Conservation (phyloP, 345 rosid species). For the Melastoma malabathricum region DNA sequence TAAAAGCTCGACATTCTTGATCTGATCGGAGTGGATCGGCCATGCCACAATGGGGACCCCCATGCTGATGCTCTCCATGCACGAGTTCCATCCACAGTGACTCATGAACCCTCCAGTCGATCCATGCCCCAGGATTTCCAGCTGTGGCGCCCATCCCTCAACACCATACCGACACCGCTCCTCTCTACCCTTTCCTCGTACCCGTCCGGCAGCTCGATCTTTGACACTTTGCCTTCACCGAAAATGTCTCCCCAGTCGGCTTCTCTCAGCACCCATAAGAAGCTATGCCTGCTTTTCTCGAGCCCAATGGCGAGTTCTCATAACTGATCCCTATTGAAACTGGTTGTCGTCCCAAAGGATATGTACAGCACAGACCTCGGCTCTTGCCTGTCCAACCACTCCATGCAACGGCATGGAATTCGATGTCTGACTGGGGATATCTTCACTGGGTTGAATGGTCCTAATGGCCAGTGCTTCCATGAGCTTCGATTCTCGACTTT, state of each 20-base stretch:
- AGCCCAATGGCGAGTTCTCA: slow-evolving; percentile 11
- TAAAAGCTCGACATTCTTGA: slow-evolving; percentile 29
- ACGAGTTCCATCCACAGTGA: slow-evolving; percentile 69
- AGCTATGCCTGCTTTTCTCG: slow-evolving; percentile 29
- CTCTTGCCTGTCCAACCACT: slow-evolving; percentile 15
- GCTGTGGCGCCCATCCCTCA: slow-evolving; percentile 53
- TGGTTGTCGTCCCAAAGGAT: slow-evolving; percentile 15
- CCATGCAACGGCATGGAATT: slow-evolving; percentile 7
- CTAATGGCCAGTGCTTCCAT: slow-evolving; percentile 10
- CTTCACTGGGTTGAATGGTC: slow-evolving; percentile 12
- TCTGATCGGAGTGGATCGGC: slow-evolving; percentile 63
- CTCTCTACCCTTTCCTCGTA: slow-evolving; percentile 22
- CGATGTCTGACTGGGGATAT: neutral
- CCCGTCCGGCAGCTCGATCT: slow-evolving; percentile 21
- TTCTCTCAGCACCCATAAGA: slow-evolving; percentile 48
- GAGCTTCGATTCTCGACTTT: neutral
- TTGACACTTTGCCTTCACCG: slow-evolving; percentile 9
- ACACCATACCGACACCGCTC: slow-evolving; percentile 23
- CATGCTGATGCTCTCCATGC: slow-evolving; percentile 54
- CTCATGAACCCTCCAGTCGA: slow-evolving; percentile 44
- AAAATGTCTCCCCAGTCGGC: slow-evolving; percentile 47
- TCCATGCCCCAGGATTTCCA: slow-evolving; percentile 36
- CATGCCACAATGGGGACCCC: slow-evolving; percentile 49
- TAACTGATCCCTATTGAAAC: slow-evolving; percentile 12
- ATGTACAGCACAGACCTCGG: slow-evolving; percentile 12